phyloP scores from a whole-genome alignment of 2,329 filamentous ascomycete species.

The Septoria petroselini region DNA sequence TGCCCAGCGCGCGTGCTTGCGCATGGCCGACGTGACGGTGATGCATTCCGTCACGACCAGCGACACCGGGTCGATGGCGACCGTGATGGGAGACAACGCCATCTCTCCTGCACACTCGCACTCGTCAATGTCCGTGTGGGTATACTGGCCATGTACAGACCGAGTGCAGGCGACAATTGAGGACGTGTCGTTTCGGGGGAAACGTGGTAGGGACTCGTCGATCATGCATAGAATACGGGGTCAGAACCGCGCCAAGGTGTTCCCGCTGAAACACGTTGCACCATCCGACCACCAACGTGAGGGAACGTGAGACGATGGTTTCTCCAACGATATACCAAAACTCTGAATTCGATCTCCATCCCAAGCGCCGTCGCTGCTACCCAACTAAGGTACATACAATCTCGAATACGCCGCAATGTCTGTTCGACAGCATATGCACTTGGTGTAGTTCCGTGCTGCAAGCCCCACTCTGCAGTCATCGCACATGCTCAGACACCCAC shows the following conservation, averaged over 20 bases:
- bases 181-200: too few species aligned
- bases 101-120: too few species aligned
- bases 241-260: too few species aligned
- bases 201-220: too few species aligned
- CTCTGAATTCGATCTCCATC: not conserved
- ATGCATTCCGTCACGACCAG: conserved; percentile 98
- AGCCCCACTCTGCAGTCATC: conserved; percentile 92
- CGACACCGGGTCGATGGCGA: conserved; percentile 40
- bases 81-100: conserved; percentile 23
- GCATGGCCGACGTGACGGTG: conserved; percentile 95
- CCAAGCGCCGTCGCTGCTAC: not conserved
- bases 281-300: too few species aligned
- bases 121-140: conserved; percentile 2
- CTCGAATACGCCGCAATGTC: conserved; percentile 86
- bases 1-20: conserved; percentile 93
- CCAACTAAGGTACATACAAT: conserved; percentile 74
- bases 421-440: conserved; percentile 88
- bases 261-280: too few species aligned
- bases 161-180: too few species aligned
- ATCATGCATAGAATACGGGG: too few species aligned
- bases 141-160: not conserved
- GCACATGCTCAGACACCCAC: conserved; percentile 87
- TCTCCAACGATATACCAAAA: too few species aligned
- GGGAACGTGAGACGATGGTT: too few species aligned
- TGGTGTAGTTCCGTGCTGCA: conserved; percentile 95